A percentile compares a stretch with the other conserved stretches of the same genome.
These are phyloP conservation scores for Amauroascus niger DNA, from an alignment of 2,329 filamentous ascomycete genomes.

Conservation along the genomic window DNA sequence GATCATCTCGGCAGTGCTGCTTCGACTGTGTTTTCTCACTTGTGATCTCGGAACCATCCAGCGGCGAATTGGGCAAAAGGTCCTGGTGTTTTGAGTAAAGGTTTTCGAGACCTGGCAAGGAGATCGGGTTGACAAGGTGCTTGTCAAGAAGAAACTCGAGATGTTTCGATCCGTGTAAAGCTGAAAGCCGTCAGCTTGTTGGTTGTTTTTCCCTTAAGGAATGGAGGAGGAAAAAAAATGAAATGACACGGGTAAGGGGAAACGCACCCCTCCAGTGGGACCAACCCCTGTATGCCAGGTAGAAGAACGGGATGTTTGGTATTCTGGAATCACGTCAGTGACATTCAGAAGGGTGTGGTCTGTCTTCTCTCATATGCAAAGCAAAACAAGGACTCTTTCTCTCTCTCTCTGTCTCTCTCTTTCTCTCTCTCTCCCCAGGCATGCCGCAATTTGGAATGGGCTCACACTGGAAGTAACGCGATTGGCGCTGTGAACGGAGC, in stretches of 20 bases:
- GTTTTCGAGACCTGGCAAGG: conserved; percentile 61
- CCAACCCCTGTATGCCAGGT: conserved; percentile 79
- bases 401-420: no score
- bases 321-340: conserved; percentile 46
- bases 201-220: conserved; percentile 19
- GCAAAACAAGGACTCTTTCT: no score
- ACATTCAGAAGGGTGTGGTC: not conserved
- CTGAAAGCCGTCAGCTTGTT: conserved; percentile 31
- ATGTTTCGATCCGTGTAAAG: conserved; percentile 73
- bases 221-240: no score
- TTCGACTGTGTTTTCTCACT: conserved; percentile 25
- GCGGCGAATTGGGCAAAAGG: not conserved
- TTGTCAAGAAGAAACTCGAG: conserved; percentile 71
- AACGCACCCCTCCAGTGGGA: conserved; percentile 64
- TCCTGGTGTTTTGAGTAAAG: conserved; percentile 52
- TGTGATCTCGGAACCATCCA: conserved; percentile 18
- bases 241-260: no score
- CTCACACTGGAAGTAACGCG: conserved; percentile 75
- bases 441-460: not conserved
- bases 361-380: not conserved
- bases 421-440: not conserved
- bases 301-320: conserved; percentile 95
- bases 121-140: conserved; percentile 55
- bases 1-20: conserved; percentile 14
- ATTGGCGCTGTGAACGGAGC: conserved; percentile 80